Percentiles rank a stretch among this genome's conserved stretches.
These are phyloP conservation scores for Aspergillus jensenii DNA, from an alignment of 2,329 filamentous ascomycete species.

Conservation along the genomic window DNA sequence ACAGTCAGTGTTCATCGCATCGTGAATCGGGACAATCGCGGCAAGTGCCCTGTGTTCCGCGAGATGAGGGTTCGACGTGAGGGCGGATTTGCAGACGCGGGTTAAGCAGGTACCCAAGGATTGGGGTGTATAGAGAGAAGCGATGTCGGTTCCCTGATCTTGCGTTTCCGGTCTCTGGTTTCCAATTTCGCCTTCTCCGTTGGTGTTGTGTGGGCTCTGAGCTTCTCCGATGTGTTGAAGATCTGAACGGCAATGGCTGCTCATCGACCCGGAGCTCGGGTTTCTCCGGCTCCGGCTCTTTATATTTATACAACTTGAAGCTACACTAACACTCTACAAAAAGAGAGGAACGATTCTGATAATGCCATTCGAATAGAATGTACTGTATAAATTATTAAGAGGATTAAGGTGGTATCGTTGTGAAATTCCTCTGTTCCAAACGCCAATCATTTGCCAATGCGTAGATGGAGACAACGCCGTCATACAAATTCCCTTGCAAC, in stretches of 20 bases:
- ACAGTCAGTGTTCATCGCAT: conserved; percentile 21
- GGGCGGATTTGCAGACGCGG: not conserved
- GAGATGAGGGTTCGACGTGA: not conserved
- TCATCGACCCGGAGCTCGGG: conserved; percentile 12
- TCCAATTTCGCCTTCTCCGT: not conserved
- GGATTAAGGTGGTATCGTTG: conserved; percentile 16
- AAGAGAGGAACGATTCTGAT: not conserved
- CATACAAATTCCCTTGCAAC: not conserved
- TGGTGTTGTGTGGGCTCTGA: not conserved
- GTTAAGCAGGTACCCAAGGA: not conserved
- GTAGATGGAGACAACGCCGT: conserved; percentile 9
- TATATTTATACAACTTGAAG: not conserved
- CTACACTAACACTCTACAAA: not conserved
- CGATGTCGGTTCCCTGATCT: not conserved
- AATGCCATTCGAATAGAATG: not conserved
- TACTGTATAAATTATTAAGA: conserved; percentile 2
- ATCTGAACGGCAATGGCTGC: not conserved
- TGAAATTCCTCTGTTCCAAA: conserved; percentile 1
- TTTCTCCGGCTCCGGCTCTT: conserved; percentile 16
- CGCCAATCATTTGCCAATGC: conserved; percentile 12
- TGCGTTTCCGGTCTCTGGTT: not conserved
- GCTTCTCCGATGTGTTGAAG: not conserved
- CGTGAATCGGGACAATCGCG: conserved; percentile 12
- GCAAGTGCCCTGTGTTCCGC: not conserved
- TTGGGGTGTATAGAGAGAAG: not conserved